A percentile compares a stretch with the other conserved stretches of the same genome.
Conservation (phyloP, 257 asterid genomes). For the Salvia splendens region DNA sequence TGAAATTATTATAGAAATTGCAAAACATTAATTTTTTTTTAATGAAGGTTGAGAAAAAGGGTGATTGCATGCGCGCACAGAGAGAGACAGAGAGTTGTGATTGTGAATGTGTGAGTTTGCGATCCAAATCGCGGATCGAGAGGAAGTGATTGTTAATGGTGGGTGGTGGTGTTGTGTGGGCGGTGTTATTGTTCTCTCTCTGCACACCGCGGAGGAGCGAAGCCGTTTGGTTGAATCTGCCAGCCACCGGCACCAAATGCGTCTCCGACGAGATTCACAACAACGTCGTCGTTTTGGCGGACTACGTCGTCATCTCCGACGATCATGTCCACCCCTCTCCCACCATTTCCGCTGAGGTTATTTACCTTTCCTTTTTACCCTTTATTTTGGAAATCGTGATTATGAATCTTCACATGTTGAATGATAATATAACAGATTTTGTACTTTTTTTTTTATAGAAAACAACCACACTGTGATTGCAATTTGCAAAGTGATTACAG, state of each 20-base stretch:
- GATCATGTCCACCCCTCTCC: constrained; percentile 58
- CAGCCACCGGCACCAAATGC: constrained; percentile 70
- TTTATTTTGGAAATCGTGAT: neutral
- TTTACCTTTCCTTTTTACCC: too few species aligned
- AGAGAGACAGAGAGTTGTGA: too few species aligned
- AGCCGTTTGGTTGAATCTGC: constrained; percentile 76
- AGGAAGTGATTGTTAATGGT: constrained; percentile 11
- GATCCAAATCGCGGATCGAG: constrained; percentile 16
- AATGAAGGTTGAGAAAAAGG: too few species aligned
- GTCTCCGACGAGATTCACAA: constrained; percentile 84
- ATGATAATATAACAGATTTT: too few species aligned
- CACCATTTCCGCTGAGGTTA: constrained; percentile 70
- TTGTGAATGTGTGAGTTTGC: constrained; percentile 3
- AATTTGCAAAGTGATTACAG: too few species aligned
- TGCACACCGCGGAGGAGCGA: constrained; percentile 35
- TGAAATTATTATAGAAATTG: too few species aligned
- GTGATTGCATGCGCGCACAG: too few species aligned
- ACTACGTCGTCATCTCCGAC: constrained; percentile 66
- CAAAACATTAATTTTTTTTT: too few species aligned
- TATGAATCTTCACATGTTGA: too few species aligned
- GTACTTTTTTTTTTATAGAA: too few species aligned
- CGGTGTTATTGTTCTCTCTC: constrained; percentile 29
- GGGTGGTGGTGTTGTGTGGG: constrained; percentile 37
- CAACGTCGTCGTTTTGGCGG: constrained; percentile 85
- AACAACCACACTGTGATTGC: too few species aligned